A percentile compares a stretch with the other conserved stretches of the same genome.
Evolutionary conservation across 2,329 filamentous ascomycete species (phyloP).

Genomic region (Colletotrichum sp.): DNA sequence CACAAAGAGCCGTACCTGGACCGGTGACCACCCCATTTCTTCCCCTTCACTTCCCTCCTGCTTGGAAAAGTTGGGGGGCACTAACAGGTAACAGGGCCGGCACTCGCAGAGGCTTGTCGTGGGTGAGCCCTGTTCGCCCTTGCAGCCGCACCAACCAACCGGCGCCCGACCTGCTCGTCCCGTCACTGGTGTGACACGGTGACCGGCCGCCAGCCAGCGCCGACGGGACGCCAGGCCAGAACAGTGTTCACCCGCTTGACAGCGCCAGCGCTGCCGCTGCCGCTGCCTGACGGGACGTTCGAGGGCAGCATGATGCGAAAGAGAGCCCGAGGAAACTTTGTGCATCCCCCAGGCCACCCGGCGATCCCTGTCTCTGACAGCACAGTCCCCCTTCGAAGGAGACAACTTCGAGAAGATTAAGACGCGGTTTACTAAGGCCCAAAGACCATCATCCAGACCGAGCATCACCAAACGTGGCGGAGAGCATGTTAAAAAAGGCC

Average conservation of each 20-base stretch:
- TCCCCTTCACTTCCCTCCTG: constrained; percentile 2
- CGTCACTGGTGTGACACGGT: constrained; percentile 12
- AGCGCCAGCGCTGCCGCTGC: neutral
- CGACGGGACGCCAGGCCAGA: neutral
- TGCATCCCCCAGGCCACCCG: neutral
- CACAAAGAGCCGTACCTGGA: neutral
- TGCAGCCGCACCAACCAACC: constrained; percentile 18
- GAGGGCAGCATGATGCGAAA: neutral
- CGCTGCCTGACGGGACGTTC: neutral
- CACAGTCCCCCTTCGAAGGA: neutral
- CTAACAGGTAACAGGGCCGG: neutral
- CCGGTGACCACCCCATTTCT: neutral
- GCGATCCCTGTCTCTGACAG: neutral
- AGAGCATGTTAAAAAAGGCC: neutral
- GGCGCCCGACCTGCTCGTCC: constrained; percentile 2
- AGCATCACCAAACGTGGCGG: neutral
- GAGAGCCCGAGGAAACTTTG: neutral
- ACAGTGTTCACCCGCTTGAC: neutral
- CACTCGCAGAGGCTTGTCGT: constrained; percentile 13
- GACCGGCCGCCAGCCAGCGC: neutral
- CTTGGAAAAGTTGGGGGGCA: constrained; percentile 1
- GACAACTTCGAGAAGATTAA: neutral
- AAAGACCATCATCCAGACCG: neutral
- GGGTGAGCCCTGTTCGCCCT: constrained; percentile 1
- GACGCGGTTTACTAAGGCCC: neutral